Evolutionary conservation across 2,329 filamentous ascomycete genomes (phyloP).

Genomic region (Alternaria viburni): DNA sequence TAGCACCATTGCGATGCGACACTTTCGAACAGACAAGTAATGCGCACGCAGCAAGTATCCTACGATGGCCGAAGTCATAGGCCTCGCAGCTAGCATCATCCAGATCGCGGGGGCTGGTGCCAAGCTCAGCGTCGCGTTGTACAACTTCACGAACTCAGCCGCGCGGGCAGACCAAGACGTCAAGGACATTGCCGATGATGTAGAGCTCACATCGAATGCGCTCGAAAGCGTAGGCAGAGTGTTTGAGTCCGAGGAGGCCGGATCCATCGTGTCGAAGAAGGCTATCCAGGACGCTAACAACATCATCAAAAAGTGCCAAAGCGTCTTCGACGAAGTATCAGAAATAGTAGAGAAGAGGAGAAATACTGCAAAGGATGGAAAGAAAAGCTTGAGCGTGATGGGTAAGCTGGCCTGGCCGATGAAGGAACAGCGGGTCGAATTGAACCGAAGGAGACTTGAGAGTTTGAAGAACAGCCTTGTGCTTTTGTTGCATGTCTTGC

Average conservation of each 20-base stretch:
- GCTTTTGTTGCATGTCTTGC: conserved; percentile 35
- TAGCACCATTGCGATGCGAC: too few species aligned
- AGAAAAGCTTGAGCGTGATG: conserved; percentile 16
- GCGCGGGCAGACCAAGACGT: conserved; percentile 32
- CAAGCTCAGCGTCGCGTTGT: conserved; percentile 31
- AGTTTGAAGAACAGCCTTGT: conserved; percentile 36
- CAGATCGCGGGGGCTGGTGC: conserved; percentile 32
- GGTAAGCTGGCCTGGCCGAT: conserved; percentile 33
- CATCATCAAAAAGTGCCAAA: conserved; percentile 33
- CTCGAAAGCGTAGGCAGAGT: conserved; percentile 31
- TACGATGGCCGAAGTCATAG: conserved; percentile 32
- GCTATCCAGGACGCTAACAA: conserved; percentile 31
- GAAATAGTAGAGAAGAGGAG: conserved; percentile 29
- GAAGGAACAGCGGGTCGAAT: conserved; percentile 32
- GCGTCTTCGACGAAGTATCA: conserved; percentile 33
- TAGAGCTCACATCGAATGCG: conserved; percentile 32
- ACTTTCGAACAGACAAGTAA: background rate
- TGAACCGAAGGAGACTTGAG: conserved; percentile 31
- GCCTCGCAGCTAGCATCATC: conserved; percentile 33
- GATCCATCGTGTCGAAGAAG: conserved; percentile 23
- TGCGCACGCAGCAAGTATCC: background rate
- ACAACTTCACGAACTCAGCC: conserved; percentile 27
- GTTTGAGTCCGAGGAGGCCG: conserved; percentile 22
- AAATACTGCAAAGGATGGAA: conserved; percentile 20
- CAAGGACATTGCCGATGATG: conserved; percentile 31